Conservation (phyloP, 176 grass and related monocot species). For the Carex kokanica region DNA sequence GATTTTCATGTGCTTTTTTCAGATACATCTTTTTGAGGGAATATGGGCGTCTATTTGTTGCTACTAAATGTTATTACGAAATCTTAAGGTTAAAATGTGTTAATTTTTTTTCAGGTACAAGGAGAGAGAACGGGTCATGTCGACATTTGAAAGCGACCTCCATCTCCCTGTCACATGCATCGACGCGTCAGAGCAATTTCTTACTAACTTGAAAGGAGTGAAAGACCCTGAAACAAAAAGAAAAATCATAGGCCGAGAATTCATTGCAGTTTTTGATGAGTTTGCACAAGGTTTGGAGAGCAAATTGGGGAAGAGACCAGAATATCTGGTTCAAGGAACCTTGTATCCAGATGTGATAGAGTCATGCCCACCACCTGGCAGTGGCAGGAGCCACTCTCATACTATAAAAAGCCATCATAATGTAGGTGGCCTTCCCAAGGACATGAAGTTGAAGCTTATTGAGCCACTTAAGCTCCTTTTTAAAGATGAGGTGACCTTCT, state of each 20-base stretch:
- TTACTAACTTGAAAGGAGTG: constrained; percentile 64
- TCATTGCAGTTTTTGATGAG: constrained; percentile 79
- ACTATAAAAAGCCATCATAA: constrained; percentile 96
- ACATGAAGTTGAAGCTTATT: constrained; percentile 85
- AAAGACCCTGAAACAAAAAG: constrained; percentile 77
- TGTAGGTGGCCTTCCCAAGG: constrained; percentile 73
- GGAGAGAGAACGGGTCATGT: constrained; percentile 73
- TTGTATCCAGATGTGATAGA: constrained; percentile 91
- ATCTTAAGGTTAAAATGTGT: neutral
- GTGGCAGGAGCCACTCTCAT: constrained; percentile 72
- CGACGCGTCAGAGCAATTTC: constrained; percentile 75
- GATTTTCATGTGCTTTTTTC: neutral
- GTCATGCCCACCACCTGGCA: constrained; percentile 81
- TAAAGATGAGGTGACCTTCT: constrained; percentile 65
- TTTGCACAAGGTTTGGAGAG: constrained; percentile 64
- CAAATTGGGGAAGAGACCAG: constrained; percentile 53
- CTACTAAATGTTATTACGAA: neutral
- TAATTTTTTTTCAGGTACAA: constrained; percentile 49
- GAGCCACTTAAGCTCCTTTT: constrained; percentile 86
- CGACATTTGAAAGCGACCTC: constrained; percentile 69
- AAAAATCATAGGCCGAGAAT: constrained; percentile 83
- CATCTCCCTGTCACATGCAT: constrained; percentile 80
- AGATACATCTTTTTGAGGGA: neutral
- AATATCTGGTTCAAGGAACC: constrained; percentile 80
- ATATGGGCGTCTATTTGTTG: neutral